phyloP scores from a whole-genome alignment of 139 green algal species.

The Chlamydomonas sp. region DNA sequence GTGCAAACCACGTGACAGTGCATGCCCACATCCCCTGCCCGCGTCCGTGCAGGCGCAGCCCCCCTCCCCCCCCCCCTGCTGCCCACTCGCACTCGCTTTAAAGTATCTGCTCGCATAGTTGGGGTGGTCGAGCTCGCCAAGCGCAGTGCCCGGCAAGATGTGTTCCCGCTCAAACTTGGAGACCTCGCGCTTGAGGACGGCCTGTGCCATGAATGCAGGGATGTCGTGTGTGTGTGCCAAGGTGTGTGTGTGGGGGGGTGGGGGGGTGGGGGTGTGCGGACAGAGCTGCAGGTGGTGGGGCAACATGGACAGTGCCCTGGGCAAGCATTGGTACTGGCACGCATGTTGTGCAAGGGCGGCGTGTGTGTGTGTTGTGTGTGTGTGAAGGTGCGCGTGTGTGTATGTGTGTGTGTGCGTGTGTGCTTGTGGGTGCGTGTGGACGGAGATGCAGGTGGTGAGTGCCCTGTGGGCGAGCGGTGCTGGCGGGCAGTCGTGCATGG shows the following conservation, averaged over 20 bases:
- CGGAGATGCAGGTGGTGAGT: neutral
- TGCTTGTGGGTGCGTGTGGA: neutral
- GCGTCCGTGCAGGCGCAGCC: too few relatives aligned
- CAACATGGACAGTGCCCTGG: neutral
- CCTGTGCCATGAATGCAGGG: slow-evolving; percentile 21
- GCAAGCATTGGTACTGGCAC: neutral
- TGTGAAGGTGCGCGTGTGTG: slow-evolving; percentile 4
- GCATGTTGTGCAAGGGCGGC: neutral
- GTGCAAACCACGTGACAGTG: too few relatives aligned
- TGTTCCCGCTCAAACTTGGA: slow-evolving; percentile 35
- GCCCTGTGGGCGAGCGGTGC: too few relatives aligned
- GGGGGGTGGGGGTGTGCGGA: neutral
- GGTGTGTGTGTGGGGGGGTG: neutral
- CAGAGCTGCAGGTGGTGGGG: neutral
- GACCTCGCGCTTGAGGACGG: slow-evolving; percentile 50
- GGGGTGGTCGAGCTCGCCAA: slow-evolving; percentile 62
- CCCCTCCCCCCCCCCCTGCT: too few relatives aligned
- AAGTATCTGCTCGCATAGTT: slow-evolving; percentile 54
- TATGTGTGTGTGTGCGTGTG: slow-evolving; percentile 3
- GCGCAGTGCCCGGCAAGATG: slow-evolving; percentile 35
- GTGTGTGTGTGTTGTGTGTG: neutral
- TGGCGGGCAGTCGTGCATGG: too few relatives aligned
- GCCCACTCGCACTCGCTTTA: too few relatives aligned
- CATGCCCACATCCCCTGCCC: too few relatives aligned
- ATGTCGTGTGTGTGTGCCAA: neutral